These are phyloP conservation scores for Papiliotrema nemorosa DNA, from an alignment of 1,284 basidiomycete genomes.

Conservation along the genomic window DNA sequence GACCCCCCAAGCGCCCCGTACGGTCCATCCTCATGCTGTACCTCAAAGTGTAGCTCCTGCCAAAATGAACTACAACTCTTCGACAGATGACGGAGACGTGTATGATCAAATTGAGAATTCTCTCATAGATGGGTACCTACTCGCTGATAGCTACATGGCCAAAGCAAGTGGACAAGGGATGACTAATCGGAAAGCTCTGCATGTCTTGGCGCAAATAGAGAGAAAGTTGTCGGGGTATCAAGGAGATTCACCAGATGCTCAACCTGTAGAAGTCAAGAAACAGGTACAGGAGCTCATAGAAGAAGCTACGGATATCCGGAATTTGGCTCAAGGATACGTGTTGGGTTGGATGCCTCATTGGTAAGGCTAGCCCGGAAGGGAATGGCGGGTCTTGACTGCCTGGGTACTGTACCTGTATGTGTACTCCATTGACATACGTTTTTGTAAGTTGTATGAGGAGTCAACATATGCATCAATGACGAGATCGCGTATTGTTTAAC, in stretches of 20 bases:
- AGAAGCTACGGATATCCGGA: conserved; percentile 83
- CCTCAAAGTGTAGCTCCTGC: conserved; percentile 14
- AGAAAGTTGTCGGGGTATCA: conserved; percentile 35
- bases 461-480: too few relatives aligned
- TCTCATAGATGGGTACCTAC: conserved; percentile 17
- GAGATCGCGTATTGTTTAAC: too few relatives aligned
- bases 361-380: conserved; percentile 7
- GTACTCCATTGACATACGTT: too few relatives aligned
- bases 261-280: conserved; percentile 54
- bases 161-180: conserved; percentile 27
- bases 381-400: too few relatives aligned
- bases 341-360: conserved; percentile 40
- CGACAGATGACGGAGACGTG: conserved; percentile 10
- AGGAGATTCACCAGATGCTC: conserved; percentile 10
- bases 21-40: neutral
- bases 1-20: neutral
- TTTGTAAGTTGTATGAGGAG: too few relatives aligned
- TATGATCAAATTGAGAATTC: conserved; percentile 27
- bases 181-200: conserved; percentile 40
- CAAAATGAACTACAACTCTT: conserved; percentile 1
- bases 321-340: conserved; percentile 56
- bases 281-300: conserved; percentile 86
- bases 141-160: conserved; percentile 35
- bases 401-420: too few relatives aligned
- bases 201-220: conserved; percentile 41